Conservation (phyloP, 2,329 filamentous ascomycete genomes). For the Fusarium algeriense region DNA sequence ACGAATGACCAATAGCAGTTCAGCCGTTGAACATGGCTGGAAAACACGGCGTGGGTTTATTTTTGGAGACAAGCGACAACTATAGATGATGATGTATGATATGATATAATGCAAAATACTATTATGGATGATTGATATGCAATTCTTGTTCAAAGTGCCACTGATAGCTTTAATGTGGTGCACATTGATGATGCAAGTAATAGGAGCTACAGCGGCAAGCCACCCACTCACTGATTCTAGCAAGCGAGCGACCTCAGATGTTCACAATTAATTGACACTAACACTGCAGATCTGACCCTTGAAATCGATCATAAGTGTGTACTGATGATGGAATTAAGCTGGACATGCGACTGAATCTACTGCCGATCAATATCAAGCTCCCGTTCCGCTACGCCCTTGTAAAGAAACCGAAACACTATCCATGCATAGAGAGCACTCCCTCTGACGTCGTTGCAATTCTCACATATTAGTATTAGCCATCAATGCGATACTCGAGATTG, state of each 20-base stretch:
- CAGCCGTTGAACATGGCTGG: constrained; percentile 2
- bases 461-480: constrained; percentile 7
- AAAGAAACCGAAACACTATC: constrained; percentile 10
- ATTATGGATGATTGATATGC: background rate
- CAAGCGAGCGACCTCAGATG: background rate
- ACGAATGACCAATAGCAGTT: constrained; percentile 14
- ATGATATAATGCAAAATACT: constrained; percentile 23
- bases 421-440: constrained; percentile 2
- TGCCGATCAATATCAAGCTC: constrained; percentile 25
- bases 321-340: constrained; percentile 39
- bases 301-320: constrained; percentile 19
- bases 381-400: background rate
- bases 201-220: too few species aligned
- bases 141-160: background rate
- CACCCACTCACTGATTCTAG: too few species aligned
- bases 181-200: constrained; percentile 1
- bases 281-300: constrained; percentile 17
- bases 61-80: constrained; percentile 3
- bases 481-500: background rate
- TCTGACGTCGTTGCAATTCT: constrained; percentile 20
- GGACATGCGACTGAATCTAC: constrained; percentile 8
- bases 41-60: constrained; percentile 3
- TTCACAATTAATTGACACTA: constrained; percentile 13
- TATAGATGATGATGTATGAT: constrained; percentile 44
- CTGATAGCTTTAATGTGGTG: background rate